Evolutionary conservation across 2,329 filamentous ascomycete genomes (phyloP), one percentile per base, ranked within the genome.

Genomic region (Aspergillus costaricaensis): DNA sequence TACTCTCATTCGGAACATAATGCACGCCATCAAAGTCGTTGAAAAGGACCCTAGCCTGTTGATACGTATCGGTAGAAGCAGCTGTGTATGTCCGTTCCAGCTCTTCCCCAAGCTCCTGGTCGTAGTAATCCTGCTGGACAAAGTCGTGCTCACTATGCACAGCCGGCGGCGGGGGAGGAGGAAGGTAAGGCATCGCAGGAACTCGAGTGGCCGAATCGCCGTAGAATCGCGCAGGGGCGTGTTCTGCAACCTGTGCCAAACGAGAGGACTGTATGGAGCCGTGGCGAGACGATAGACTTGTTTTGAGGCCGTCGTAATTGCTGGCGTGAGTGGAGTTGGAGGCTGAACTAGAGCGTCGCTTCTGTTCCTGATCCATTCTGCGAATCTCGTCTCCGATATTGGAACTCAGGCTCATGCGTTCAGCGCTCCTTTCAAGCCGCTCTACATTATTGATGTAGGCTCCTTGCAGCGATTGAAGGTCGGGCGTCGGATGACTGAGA

Each of bases 1-100:
- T 58, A 39, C 69, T 65, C 36, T 72, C 62, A 57, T 68, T 63
- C 8, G 73, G 69, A 51, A 72, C 68, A 60, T 75, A 81, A 67
- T 83, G 80, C 7, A 82, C 81, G 43, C 81, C 81, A 68, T 82
- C 81, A 57, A 83, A 83, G 64, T 82, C 80, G 6, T 71, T 75
- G 66, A 83, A 83, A 15, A 81, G 63, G 23, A 71, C 69, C 25
- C 68, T 72, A 8, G 77, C 76, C 65, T 82, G 80, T 48, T 76
- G 79, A 60, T 77, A 79, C 27, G 80, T 82, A 65, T 82, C 80
- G 23, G 68, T 74, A 5, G 80, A 82, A 4, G 74, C 77, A 27
- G 77, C 74, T 15, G 77, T 76, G 2, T 68, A 60, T 14, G 77
- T 77, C 15, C 79, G 70, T 49, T 74, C 72, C 14, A 68, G 52